Conservation (phyloP, 73 alveolate species). For the Uronychia setigera region DNA sequence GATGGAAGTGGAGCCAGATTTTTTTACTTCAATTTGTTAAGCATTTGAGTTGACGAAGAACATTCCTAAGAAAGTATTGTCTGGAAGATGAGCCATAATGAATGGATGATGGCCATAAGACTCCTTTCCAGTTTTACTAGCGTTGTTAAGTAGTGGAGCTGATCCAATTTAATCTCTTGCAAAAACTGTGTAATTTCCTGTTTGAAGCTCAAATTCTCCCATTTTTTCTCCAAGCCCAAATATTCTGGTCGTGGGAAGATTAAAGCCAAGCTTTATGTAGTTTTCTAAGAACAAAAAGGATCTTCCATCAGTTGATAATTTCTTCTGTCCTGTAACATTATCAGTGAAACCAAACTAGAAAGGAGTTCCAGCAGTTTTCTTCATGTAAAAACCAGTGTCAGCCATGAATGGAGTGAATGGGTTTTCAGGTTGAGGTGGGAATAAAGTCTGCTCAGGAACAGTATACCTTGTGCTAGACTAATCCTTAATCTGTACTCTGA, state of each 20-base stretch:
- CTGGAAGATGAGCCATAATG: conserved; percentile 60
- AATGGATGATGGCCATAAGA: conserved; percentile 82
- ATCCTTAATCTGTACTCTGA: conserved; percentile 5
- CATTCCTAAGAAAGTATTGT: conserved; percentile 66
- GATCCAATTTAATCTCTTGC: conserved; percentile 60
- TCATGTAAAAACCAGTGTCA: conserved; percentile 29
- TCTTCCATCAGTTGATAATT: conserved; percentile 12
- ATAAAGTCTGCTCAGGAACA: conserved; percentile 32
- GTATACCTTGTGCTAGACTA: conserved; percentile 13
- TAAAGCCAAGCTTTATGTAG: conserved; percentile 57
- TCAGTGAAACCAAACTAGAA: conserved; percentile 35
- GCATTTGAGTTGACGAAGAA: conserved; percentile 78
- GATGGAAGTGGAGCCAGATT: background rate
- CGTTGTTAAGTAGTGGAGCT: conserved; percentile 56
- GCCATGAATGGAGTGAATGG: conserved; percentile 24
- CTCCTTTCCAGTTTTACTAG: conserved; percentile 66
- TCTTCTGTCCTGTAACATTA: background rate
- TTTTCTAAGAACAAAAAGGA: conserved; percentile 55
- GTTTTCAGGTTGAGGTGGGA: conserved; percentile 4
- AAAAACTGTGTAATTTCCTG: conserved; percentile 84
- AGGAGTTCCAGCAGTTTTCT: background rate
- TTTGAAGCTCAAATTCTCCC: conserved; percentile 66
- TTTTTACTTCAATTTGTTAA: conserved; percentile 39
- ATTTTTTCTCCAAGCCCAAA: conserved; percentile 82
- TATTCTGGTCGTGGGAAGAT: conserved; percentile 48